A percentile compares a stretch with the other conserved stretches of the same genome.
These are phyloP conservation scores for Paracamarosporium sp. DNA, from an alignment of 2,329 filamentous ascomycete species.

Conservation along the genomic window DNA sequence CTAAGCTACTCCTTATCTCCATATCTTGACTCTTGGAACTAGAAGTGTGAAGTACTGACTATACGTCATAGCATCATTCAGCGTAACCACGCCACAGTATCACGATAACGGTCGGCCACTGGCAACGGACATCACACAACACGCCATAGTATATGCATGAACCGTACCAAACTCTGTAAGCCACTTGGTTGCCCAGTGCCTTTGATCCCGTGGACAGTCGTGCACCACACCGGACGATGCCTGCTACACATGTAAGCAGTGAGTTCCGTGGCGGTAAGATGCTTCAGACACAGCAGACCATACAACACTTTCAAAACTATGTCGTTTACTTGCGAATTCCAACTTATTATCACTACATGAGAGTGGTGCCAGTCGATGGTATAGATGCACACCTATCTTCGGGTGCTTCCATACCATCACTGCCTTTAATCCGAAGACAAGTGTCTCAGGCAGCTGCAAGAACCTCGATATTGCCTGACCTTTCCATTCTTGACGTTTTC, in stretches of 20 bases:
- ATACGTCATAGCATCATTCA: neutral
- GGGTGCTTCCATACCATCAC: neutral
- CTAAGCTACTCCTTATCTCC: neutral
- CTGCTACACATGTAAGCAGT: neutral
- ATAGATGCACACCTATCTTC: too few species aligned
- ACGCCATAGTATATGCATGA: neutral
- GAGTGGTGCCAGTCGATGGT: too few species aligned
- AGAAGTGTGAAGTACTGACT: neutral
- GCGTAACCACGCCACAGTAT: neutral
- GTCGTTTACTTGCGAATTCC: too few species aligned
- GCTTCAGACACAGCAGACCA: too few species aligned
- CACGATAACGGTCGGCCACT: neutral
- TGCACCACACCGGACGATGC: neutral
- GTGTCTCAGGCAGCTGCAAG: conserved; percentile 1
- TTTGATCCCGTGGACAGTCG: neutral
- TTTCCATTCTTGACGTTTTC: conserved; percentile 10
- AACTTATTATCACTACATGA: too few species aligned
- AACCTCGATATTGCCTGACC: conserved; percentile 10
- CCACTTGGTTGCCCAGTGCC: too few species aligned
- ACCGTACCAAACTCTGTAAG: neutral
- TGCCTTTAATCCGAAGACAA: conserved; percentile 20
- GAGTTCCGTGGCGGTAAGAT: too few species aligned
- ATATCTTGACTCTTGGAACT: too few species aligned
- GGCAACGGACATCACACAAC: neutral
- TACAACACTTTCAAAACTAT: too few species aligned